Conservation (phyloP, 2,329 filamentous ascomycete species). For the Moelleriella libera region DNA sequence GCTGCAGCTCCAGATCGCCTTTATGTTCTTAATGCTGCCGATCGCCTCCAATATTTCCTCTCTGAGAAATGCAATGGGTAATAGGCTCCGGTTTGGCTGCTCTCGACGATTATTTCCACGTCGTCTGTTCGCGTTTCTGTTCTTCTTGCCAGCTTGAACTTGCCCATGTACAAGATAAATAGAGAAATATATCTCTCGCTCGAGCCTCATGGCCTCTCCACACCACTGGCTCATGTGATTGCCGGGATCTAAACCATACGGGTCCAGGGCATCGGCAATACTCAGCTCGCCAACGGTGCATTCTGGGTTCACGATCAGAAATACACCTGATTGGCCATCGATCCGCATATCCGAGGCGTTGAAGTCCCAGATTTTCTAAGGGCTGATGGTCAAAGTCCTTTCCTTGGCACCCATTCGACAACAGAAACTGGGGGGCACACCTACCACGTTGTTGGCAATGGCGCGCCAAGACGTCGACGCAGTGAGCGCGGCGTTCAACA, state of each 20-base stretch:
- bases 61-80: slow-evolving; percentile 2
- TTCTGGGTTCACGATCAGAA: slow-evolving; percentile 13
- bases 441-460: slow-evolving; percentile 11
- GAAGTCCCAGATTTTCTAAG: slow-evolving; percentile 15
- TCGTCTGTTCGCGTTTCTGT: not conserved
- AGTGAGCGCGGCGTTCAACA: slow-evolving; percentile 9
- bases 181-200: slow-evolving; percentile 6
- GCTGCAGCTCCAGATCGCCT: slow-evolving; percentile 5
- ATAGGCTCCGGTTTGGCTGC: not conserved
- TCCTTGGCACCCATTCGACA: not conserved
- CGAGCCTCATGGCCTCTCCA: slow-evolving; percentile 4
- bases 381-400: not conserved
- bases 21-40: slow-evolving; percentile 1
- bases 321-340: slow-evolving; percentile 9
- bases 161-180: slow-evolving; percentile 4
- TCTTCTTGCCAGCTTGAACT: not conserved
- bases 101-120: not conserved
- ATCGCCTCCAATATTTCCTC: slow-evolving; percentile 1
- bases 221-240: slow-evolving; percentile 4
- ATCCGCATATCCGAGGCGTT: slow-evolving; percentile 5
- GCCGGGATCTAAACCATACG: not conserved
- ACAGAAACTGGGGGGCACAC: not conserved
- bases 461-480: slow-evolving; percentile 10
- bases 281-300: slow-evolving; percentile 10
- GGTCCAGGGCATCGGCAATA: slow-evolving; percentile 2